Base-by-base conservation (phyloP, 139 green algal genomes). In the Mychonastes homosphaera region DNA sequence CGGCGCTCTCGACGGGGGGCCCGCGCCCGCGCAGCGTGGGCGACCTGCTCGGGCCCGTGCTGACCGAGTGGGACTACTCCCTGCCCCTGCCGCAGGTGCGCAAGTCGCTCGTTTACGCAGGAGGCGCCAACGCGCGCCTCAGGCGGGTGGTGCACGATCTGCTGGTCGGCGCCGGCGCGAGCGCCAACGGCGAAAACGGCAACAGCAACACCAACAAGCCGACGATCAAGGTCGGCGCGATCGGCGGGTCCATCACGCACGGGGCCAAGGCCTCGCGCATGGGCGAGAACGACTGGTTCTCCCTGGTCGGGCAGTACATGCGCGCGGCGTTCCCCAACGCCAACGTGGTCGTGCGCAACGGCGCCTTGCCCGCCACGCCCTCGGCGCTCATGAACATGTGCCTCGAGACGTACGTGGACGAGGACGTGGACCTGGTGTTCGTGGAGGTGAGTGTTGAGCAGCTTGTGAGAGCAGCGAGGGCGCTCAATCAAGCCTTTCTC, bases 361-460 rank as follows among this genome's bases (percentile, higher is more conserved):
- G 60, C 6, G 60, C 60, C 2, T 38, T 67, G 38, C 60, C 60
- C 40, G 60, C 60, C 9, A 67, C 60, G 21, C 60, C 60, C 40
- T 60, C 49, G 38, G 60, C 60, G 13, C 60, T 67, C 6, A 67
- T 67, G 60, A 67, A 67, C 60, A 67, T 67, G 60, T 67, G 60
- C 60, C 28, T 67, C 13, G 60, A 67, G 36, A 27, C 55, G 38
- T 67, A 67, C 23, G 49, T 67, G 7, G 49, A 67, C 36, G 49
- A 35, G 1, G 60, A 60, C 18, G 60, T 67, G 39, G 60, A 67
- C 49, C 36, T 67, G 15, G 40, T 67, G 28, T 67, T 67, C 38
- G 60, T 67, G 50, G 60, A 67, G n/a, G n/a, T n/a, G n/a, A n/a
- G n/a, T n/a, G n/a, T n/a, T n/a, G n/a, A n/a, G n/a, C n/a, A n/a